A percentile compares a stretch with the other conserved stretches of the same genome.
phyloP scores from a whole-genome alignment of 345 rosid species.

The Brassica cretica region DNA sequence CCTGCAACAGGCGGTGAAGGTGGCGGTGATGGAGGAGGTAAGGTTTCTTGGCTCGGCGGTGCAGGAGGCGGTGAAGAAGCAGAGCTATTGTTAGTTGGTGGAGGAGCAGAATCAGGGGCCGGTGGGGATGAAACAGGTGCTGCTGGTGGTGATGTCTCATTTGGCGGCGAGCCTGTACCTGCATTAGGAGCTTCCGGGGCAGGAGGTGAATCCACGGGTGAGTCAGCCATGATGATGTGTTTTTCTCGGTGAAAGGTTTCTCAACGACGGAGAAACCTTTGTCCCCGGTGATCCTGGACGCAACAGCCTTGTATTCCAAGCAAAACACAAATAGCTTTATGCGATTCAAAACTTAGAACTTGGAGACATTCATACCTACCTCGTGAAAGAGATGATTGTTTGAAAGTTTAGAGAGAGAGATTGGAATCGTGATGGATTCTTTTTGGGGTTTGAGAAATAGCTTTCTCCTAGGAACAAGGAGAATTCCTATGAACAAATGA shows the following conservation, averaged over 20 bases:
- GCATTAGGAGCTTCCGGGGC: conserved; percentile 23
- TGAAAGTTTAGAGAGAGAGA: conserved; percentile 17
- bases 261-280: conserved; percentile 40
- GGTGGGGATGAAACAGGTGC: conserved; percentile 34
- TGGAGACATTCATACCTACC: conserved; percentile 1
- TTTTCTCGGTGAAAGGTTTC: conserved; percentile 32
- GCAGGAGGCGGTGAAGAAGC: conserved; percentile 39
- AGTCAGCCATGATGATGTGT: conserved; percentile 30
- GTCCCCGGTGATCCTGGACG: conserved; percentile 24
- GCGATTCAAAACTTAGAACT: background rate
- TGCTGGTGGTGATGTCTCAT: conserved; percentile 13
- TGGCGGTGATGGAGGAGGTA: conserved; percentile 34
- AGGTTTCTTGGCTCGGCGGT: conserved; percentile 15
- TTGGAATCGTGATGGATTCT: conserved; percentile 17
- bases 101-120: conserved; percentile 22
- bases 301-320: conserved; percentile 26
- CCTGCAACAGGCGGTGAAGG: conserved; percentile 15
- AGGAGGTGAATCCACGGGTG: conserved; percentile 36
- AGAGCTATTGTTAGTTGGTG: background rate
- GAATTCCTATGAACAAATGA: conserved; percentile 24
- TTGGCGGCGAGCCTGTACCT: conserved; percentile 13
- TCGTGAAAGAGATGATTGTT: background rate
- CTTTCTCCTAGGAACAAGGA: conserved; percentile 29
- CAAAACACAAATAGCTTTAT: conserved; percentile 11
- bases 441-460: conserved; percentile 16